phyloP scores from a whole-genome alignment of 2,329 filamentous ascomycete species.

The Beauveria sp. region DNA sequence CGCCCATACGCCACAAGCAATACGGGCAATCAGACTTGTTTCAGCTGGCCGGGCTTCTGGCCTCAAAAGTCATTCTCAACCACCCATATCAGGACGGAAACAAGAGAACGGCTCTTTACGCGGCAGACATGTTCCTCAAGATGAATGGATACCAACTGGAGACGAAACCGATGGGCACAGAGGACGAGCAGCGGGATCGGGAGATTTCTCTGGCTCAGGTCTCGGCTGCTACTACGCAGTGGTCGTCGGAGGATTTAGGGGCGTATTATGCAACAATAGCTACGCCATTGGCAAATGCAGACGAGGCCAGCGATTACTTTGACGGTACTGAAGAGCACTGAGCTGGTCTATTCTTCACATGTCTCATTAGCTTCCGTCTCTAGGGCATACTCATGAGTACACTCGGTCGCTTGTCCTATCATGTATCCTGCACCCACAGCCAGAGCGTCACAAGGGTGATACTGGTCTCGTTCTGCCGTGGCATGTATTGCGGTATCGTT shows the following conservation, averaged over 20 bases:
- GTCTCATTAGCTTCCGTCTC: neutral
- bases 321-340: no score
- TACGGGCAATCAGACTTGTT: conserved; percentile 17
- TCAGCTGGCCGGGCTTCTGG: conserved; percentile 16
- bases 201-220: conserved; percentile 15
- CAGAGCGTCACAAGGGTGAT: conserved; percentile 15
- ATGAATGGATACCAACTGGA: conserved; percentile 17
- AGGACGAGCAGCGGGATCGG: conserved; percentile 6
- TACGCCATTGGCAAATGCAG: neutral
- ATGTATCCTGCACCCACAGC: conserved; percentile 16
- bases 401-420: conserved; percentile 14
- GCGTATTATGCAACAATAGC: conserved; percentile 13
- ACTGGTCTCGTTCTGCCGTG: conserved; percentile 10
- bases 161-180: neutral
- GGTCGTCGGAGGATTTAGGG: conserved; percentile 16
- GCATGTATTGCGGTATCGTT: conserved; percentile 11
- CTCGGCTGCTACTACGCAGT: conserved; percentile 13
- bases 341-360: conserved; percentile 1
- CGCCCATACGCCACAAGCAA: conserved; percentile 12
- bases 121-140: conserved; percentile 17
- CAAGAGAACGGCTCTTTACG: conserved; percentile 15
- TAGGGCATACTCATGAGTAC: neutral
- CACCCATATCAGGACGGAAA: conserved; percentile 18
- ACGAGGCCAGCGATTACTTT: no score
- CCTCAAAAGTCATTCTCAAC: conserved; percentile 17